These are phyloP conservation scores for Protomyces inundatus DNA, from an alignment of 1,139 yeast species.

Conservation along the genomic window DNA sequence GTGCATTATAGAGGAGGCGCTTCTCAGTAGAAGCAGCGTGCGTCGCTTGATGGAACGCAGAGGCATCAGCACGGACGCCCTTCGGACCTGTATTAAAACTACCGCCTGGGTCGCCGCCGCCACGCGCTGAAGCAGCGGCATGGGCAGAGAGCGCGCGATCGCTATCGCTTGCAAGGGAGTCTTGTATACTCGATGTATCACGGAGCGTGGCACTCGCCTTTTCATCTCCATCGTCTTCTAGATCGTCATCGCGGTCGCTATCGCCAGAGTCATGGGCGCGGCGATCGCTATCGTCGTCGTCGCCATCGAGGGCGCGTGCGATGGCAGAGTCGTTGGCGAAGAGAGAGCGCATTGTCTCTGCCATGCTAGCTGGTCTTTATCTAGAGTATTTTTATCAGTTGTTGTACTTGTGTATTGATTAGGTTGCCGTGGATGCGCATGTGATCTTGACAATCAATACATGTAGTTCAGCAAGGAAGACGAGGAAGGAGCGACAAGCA, in stretches of 20 bases:
- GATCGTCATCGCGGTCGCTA: neutral
- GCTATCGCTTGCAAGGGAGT: neutral
- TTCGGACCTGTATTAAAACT: conserved; percentile 30
- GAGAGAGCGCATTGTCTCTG: conserved; percentile 15
- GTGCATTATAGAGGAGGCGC: neutral
- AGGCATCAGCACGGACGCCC: conserved; percentile 27
- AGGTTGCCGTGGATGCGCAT: too few relatives aligned
- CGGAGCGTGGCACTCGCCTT: neutral
- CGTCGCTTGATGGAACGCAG: neutral
- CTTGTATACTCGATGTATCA: neutral
- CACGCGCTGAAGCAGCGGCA: neutral
- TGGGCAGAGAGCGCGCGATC: neutral
- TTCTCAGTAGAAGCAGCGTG: neutral
- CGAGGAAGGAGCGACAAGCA: too few relatives aligned
- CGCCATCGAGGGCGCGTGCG: conserved; percentile 21
- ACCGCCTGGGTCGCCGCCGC: neutral
- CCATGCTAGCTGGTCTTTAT: neutral
- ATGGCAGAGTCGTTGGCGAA: conserved; percentile 15
- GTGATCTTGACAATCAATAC: too few relatives aligned
- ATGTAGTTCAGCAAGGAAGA: too few relatives aligned
- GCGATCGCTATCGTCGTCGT: conserved; percentile 8
- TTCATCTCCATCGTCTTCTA: neutral
- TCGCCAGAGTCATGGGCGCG: neutral
- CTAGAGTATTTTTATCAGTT: too few relatives aligned
- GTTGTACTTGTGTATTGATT: too few relatives aligned